Evolutionary conservation across 192 early-diverging fungal genomes (phyloP).

Genomic region (Kappamyces sp.): DNA sequence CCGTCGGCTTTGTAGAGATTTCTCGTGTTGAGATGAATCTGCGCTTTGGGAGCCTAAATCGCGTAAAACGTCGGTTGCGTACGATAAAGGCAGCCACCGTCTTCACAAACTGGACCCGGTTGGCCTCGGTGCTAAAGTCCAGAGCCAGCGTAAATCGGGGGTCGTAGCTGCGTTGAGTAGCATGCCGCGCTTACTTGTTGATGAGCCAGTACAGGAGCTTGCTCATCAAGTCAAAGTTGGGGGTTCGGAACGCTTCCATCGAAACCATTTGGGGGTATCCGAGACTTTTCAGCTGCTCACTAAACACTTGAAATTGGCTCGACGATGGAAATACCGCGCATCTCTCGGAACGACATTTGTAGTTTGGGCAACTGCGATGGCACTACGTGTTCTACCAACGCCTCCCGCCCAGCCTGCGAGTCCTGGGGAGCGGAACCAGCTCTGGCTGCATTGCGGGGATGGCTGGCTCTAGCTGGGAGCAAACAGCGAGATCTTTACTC

Average conservation of each 20-base stretch:
- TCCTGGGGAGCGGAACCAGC: constrained; percentile 6
- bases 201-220: constrained; percentile 48
- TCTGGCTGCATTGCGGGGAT: background rate
- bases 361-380: background rate
- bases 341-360: constrained; percentile 27
- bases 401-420: background rate
- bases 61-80: background rate
- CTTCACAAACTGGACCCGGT: constrained; percentile 47
- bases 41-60: constrained; percentile 40
- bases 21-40: constrained; percentile 44
- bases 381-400: background rate
- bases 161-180: constrained; percentile 35
- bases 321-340: constrained; percentile 9
- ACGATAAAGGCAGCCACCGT: constrained; percentile 42
- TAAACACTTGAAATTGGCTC: constrained; percentile 27
- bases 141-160: constrained; percentile 34
- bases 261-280: constrained; percentile 46
- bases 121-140: constrained; percentile 41
- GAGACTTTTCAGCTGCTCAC: constrained; percentile 41
- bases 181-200: constrained; percentile 30
- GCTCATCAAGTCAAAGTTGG: constrained; percentile 45
- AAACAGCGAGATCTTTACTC: background rate
- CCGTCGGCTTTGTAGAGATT: constrained; percentile 51
- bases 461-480: background rate
- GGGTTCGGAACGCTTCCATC: constrained; percentile 44